A percentile compares a stretch with the other conserved stretches of the same genome.
These are phyloP conservation scores for Gossypium davidsonii DNA, from an alignment of 441 rosid genomes.

Conservation along the genomic window DNA sequence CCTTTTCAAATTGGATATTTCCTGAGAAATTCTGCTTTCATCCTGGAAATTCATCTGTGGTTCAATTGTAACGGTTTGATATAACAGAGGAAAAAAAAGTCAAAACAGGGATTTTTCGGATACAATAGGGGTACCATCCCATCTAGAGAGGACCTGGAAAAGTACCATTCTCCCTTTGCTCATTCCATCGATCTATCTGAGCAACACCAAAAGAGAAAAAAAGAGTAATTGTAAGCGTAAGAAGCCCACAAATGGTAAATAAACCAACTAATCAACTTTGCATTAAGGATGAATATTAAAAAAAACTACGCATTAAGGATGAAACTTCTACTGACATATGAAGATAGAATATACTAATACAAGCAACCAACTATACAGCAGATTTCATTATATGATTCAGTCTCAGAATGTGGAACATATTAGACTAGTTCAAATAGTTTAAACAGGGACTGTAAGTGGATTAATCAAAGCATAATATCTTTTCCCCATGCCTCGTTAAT, in stretches of 20 bases:
- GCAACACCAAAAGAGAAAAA: neutral
- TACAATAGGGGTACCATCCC: slow-evolving; percentile 14
- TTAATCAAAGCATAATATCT: neutral
- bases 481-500: neutral
- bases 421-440: neutral
- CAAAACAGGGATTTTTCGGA: neutral
- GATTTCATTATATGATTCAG: neutral
- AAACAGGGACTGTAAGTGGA: neutral
- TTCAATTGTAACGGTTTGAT: neutral
- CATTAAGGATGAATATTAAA: neutral
- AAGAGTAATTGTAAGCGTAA: neutral
- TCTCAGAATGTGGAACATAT: neutral
- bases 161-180: slow-evolving; percentile 94
- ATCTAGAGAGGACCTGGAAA: slow-evolving; percentile 89
- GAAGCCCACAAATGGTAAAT: neutral
- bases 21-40: too few species aligned
- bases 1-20: neutral
- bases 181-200: slow-evolving; percentile 86
- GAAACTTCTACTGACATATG: neutral
- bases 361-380: neutral
- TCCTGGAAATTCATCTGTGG: neutral
- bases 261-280: neutral
- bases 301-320: too few species aligned
- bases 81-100: neutral
- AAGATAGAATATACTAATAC: neutral